phyloP scores from a whole-genome alignment of 1,139 yeast genomes.

The Nakaseomyces glabratus region DNA sequence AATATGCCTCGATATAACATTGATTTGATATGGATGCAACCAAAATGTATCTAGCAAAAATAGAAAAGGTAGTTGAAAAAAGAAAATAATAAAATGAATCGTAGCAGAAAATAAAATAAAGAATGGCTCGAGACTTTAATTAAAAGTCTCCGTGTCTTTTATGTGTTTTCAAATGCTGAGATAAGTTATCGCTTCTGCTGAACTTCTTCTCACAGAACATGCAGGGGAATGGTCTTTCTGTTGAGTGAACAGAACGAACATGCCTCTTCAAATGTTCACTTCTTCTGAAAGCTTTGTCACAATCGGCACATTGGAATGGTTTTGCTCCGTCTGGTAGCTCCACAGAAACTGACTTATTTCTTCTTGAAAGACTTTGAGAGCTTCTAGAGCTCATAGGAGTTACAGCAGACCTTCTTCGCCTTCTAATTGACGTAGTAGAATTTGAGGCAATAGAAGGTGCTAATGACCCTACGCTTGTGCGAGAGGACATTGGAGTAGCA shows the following conservation, averaged over 20 bases:
- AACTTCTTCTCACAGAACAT: conserved; percentile 62
- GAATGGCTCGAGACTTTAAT: too few species aligned
- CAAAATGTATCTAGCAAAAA: too few species aligned
- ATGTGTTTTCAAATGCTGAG: conserved; percentile 73
- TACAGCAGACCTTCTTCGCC: conserved; percentile 6
- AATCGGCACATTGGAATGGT: conserved; percentile 34
- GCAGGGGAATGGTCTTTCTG: conserved; percentile 68
- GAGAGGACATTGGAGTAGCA: conserved; percentile 1
- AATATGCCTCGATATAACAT: too few species aligned
- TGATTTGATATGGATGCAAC: too few species aligned
- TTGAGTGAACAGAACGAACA: conserved; percentile 55
- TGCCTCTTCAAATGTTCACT: conserved; percentile 77
- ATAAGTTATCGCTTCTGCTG: conserved; percentile 67
- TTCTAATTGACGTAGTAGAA: not conserved
- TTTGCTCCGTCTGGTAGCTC: conserved; percentile 21
- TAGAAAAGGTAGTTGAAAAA: too few species aligned
- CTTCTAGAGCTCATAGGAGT: not conserved
- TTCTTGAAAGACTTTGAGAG: conserved; percentile 12
- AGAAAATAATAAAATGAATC: too few species aligned
- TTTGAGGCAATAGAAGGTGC: not conserved
- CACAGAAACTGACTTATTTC: conserved; percentile 4
- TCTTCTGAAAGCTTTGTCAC: conserved; percentile 48
- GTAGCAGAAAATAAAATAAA: too few species aligned
- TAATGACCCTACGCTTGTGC: not conserved
- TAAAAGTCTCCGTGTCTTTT: conserved; percentile 30